phyloP scores from a whole-genome alignment of 2,329 filamentous ascomycete species.

The Paracamarosporium sp. region DNA sequence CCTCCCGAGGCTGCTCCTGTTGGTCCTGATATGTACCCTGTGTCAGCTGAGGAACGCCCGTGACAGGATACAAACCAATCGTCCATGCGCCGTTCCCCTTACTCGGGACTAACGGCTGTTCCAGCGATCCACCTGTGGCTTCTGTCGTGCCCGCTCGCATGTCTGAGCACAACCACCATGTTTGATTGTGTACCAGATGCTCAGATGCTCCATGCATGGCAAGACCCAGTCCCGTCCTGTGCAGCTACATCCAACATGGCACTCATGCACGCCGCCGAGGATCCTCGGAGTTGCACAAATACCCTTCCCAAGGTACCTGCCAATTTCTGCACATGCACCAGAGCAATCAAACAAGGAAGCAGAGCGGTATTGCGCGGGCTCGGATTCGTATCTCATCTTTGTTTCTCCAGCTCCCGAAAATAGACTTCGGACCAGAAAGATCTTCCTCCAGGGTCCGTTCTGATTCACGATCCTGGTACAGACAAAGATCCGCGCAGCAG shows the following conservation, averaged over 20 bases:
- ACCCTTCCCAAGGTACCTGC: neutral
- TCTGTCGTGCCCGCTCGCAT: conserved; percentile 34
- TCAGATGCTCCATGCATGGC: conserved; percentile 8
- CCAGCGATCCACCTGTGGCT: conserved; percentile 44
- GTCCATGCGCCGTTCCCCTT: conserved; percentile 37
- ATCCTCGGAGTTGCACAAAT: conserved; percentile 2
- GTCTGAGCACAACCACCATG: conserved; percentile 25
- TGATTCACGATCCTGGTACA: conserved; percentile 14
- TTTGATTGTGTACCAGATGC: conserved; percentile 16
- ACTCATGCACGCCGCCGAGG: neutral
- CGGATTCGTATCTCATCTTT: conserved; percentile 9
- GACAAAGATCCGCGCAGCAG: conserved; percentile 28
- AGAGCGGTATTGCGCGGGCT: conserved; percentile 16
- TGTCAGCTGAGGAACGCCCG: conserved; percentile 30
- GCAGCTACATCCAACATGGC: conserved; percentile 11
- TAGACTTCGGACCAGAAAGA: conserved; percentile 17
- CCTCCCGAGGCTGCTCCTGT: neutral
- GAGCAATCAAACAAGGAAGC: neutral
- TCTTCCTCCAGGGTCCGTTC: conserved; percentile 23
- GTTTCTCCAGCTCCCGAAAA: conserved; percentile 11
- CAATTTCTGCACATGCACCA: neutral
- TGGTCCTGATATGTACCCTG: conserved; percentile 18
- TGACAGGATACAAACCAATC: conserved; percentile 21
- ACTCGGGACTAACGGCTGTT: conserved; percentile 45
- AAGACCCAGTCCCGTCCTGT: conserved; percentile 16